Base-by-base conservation (phyloP, 2,329 filamentous ascomycete genomes). In the Colletotrichum coccodes region DNA sequence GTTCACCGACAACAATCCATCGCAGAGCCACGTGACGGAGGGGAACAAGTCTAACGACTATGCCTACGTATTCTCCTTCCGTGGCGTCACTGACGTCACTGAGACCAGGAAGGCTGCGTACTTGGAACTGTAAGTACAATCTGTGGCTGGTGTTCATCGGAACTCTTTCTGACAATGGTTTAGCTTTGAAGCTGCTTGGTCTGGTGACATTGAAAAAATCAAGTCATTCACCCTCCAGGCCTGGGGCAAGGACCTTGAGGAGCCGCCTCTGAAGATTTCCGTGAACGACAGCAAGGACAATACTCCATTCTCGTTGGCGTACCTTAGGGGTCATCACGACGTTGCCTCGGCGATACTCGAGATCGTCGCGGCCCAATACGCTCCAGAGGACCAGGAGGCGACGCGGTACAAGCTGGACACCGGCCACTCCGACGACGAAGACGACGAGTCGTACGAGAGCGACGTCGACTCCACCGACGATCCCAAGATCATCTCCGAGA, bases 161-260 rank as follows among this genome's bases (percentile, higher is more conserved):
- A n/a, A n/a, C n/a, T 40, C 8, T 21, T 60, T n/a, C 76, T 79
- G 53, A 80, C 68, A 23, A 5, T 11, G 7, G 12, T n/a, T 7
- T 63, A 89, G 87, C 8, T 92, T 93, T 76, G 89, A 95, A 75
- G 92, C 92, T 40, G 89, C 89, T 5, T 96, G 92, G 92, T 73
- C 74, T 5, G 91, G 91, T n/a, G 88, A 96, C 72, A 71, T 92
- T 1, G 82, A 88, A 1, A 88, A 82, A 3, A 88, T 95, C 77
- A 93, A 92, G 74, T 77, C 80, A 16, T 81, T 93, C 42, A 92
- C 91, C 1, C 79, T 93, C 23, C 80, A 83, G 12, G 79, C 86
- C 2, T 92, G 90, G 87, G 85, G 87, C 14, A 75, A 82, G 5
- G 80, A 86, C 6, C 79, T 85, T 6, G 79, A 85, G 5, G 83